phyloP scores from a whole-genome alignment of 2,329 filamentous ascomycete genomes.

The Acephala macrosclerotiorum region DNA sequence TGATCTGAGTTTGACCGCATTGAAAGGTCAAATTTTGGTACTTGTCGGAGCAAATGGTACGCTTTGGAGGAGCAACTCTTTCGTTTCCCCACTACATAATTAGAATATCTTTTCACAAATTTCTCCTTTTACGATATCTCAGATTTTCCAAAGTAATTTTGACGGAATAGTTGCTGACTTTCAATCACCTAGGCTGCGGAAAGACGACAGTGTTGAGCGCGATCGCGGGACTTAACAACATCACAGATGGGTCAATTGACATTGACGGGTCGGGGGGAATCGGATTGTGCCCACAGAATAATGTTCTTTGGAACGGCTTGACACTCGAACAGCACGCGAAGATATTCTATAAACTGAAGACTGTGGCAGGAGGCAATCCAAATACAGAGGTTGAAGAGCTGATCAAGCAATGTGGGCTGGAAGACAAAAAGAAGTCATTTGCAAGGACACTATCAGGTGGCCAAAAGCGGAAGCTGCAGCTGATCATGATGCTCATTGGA shows the following conservation, averaged over 20 bases:
- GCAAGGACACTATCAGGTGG: slow-evolving; percentile 84
- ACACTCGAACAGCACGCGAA: slow-evolving; percentile 82
- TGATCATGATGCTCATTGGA: slow-evolving; percentile 92
- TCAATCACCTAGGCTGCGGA: slow-evolving; percentile 64
- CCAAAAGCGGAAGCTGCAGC: slow-evolving; percentile 87
- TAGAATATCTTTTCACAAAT: no score
- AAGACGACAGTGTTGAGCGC: slow-evolving; percentile 83
- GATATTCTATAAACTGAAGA: slow-evolving; percentile 84
- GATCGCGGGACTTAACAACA: slow-evolving; percentile 77
- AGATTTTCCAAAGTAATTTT: no score
- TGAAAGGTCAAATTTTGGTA: slow-evolving; percentile 82
- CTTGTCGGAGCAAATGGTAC: slow-evolving; percentile 73
- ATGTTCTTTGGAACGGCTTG: slow-evolving; percentile 87
- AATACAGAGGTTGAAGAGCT: slow-evolving; percentile 64
- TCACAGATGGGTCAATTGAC: slow-evolving; percentile 76
- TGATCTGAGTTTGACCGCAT: slow-evolving; percentile 71
- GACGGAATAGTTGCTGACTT: no score
- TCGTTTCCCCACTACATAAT: no score
- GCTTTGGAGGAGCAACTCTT: no score
- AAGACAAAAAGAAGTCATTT: slow-evolving; percentile 71
- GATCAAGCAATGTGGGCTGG: slow-evolving; percentile 74
- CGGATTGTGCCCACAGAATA: slow-evolving; percentile 88
- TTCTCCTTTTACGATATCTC: no score
- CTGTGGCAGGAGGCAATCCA: slow-evolving; percentile 56
- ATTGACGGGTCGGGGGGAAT: slow-evolving; percentile 79